Percentiles rank a stretch among this genome's conserved stretches.
Conservation (phyloP, 768 basidiomycete genomes). For the Trametes elegans region DNA sequence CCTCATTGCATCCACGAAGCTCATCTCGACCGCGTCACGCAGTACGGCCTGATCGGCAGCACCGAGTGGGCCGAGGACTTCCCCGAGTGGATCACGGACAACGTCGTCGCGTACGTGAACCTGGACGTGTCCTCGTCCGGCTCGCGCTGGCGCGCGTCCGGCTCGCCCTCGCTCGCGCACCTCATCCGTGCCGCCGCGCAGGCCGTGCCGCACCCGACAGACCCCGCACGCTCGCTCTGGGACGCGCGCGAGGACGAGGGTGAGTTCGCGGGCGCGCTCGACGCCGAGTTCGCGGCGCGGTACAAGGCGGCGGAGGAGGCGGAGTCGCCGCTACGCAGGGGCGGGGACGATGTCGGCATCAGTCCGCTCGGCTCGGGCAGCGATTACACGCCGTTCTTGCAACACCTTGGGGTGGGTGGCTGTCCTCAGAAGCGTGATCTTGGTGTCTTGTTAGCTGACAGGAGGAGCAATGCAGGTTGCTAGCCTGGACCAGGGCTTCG, state of each 20-base stretch:
- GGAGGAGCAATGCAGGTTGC: too few relatives aligned
- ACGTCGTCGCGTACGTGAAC: slow-evolving; percentile 87
- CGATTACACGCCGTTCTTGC: slow-evolving; percentile 91
- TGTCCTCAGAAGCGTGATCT: too few relatives aligned
- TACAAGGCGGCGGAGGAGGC: slow-evolving; percentile 36
- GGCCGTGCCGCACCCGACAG: slow-evolving; percentile 71
- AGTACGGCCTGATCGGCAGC: slow-evolving; percentile 75
- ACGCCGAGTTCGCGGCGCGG: slow-evolving; percentile 40
- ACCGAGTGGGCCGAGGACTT: slow-evolving; percentile 97
- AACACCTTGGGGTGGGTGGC: slow-evolving; percentile 61
- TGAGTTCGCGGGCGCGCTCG: slow-evolving; percentile 40
- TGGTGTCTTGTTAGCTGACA: too few relatives aligned
- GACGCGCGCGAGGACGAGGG: slow-evolving; percentile 67
- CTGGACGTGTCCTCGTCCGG: slow-evolving; percentile 36
- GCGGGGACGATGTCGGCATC: slow-evolving; percentile 37
- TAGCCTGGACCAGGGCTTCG: slow-evolving; percentile 38
- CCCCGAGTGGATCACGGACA: slow-evolving; percentile 68
- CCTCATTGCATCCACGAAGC: background rate
- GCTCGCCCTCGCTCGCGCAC: slow-evolving; percentile 81
- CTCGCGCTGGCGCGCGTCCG: slow-evolving; percentile 44
- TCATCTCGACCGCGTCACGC: background rate
- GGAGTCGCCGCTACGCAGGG: slow-evolving; percentile 16
- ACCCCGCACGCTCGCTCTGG: slow-evolving; percentile 67
- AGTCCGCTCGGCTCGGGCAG: slow-evolving; percentile 76
- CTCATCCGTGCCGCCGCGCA: slow-evolving; percentile 67